Conservation (phyloP, 1,139 yeast species). For the Pneumocystis murina region DNA sequence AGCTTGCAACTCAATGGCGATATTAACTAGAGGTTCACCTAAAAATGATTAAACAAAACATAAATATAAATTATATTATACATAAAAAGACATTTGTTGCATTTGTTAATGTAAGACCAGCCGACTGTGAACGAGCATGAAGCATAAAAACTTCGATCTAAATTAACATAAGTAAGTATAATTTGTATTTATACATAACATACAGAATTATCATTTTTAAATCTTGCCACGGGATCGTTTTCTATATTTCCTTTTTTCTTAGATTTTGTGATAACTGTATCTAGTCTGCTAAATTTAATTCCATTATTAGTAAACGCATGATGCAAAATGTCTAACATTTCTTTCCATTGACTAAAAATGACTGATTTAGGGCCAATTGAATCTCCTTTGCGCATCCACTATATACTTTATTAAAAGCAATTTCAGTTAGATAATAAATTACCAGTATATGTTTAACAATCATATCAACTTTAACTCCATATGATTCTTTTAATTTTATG, state of each 20-base stretch:
- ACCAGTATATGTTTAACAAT: constrained; percentile 45
- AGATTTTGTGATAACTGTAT: constrained; percentile 33
- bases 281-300: constrained; percentile 30
- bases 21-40: constrained; percentile 71
- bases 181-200: constrained; percentile 22
- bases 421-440: neutral
- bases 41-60: constrained; percentile 36
- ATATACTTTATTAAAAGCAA: constrained; percentile 4
- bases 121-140: constrained; percentile 71
- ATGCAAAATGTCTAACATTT: constrained; percentile 49
- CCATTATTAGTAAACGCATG: constrained; percentile 50
- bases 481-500: constrained; percentile 33
- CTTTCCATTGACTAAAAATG: constrained; percentile 78
- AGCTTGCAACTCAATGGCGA: constrained; percentile 79
- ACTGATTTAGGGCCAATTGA: constrained; percentile 56
- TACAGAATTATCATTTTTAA: constrained; percentile 39
- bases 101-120: constrained; percentile 78
- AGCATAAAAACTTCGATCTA: constrained; percentile 56
- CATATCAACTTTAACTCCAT: constrained; percentile 76
- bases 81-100: constrained; percentile 57
- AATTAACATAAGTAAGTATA: neutral
- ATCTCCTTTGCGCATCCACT: constrained; percentile 44
- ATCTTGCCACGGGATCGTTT: constrained; percentile 21
- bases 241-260: neutral
- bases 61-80: neutral